phyloP scores from a whole-genome alignment of 73 alveolate genomes.

The Urostyla sp. region DNA sequence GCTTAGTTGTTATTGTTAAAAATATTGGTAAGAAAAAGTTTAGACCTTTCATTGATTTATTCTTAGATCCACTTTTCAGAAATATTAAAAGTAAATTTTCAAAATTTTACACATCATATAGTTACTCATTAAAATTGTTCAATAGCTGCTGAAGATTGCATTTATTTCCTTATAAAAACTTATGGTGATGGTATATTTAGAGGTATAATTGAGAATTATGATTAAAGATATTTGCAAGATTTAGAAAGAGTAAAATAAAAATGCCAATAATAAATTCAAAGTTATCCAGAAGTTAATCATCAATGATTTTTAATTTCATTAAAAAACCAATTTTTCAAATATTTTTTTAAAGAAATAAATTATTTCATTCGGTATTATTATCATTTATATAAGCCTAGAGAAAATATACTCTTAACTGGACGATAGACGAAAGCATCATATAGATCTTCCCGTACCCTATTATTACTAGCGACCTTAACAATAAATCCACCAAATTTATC shows the following conservation, averaged over 20 bases:
- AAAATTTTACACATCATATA: not conserved
- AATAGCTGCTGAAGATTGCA: slow-evolving; percentile 52
- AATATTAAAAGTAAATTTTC: slow-evolving; percentile 8
- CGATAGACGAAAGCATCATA: not conserved
- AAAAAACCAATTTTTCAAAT: no score
- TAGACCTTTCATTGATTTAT: slow-evolving; percentile 52
- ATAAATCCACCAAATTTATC: slow-evolving; percentile 53
- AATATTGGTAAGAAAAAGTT: slow-evolving; percentile 37
- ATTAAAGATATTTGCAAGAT: slow-evolving; percentile 19
- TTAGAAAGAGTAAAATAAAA: not conserved
- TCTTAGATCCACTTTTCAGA: slow-evolving; percentile 63
- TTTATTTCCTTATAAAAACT: slow-evolving; percentile 3
- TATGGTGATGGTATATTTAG: slow-evolving; percentile 55
- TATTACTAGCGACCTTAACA: slow-evolving; percentile 28
- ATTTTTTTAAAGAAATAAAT: no score
- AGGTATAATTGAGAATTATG: slow-evolving; percentile 51
- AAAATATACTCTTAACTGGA: slow-evolving; percentile 45
- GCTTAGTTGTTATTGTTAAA: slow-evolving; percentile 20
- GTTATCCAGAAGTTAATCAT: no score
- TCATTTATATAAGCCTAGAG: slow-evolving; percentile 45
- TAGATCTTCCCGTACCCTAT: not conserved
- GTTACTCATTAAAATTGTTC: slow-evolving; percentile 55
- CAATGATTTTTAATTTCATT: no score
- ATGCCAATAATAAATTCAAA: no score
- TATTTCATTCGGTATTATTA: no score